Evolutionary conservation across 139 green algal genomes (phyloP), one percentile per base, ranked within the genome.

Genomic region (Chloropicon primus): DNA sequence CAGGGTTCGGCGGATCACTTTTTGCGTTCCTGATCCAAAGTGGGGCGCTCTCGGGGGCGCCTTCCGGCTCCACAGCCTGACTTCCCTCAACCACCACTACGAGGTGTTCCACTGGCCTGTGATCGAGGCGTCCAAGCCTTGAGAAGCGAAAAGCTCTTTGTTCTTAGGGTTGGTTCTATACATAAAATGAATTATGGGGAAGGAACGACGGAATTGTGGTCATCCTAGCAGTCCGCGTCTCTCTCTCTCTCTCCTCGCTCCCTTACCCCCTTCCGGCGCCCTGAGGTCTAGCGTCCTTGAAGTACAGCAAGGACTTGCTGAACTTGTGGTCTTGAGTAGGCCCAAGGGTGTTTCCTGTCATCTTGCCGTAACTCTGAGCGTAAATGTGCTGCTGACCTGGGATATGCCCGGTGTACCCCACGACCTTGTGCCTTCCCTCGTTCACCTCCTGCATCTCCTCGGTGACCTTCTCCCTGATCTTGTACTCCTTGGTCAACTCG

Each of bases 1-100:
- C 0, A 80, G 94, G 0, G 72, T 97, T 23, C 72, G 87, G 62
- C 76, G 93, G 0, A 87, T 98, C 0, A 72, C 96, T 0, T 86
- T 77, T 27, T 25, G 22, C 5, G 25, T 28, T 5, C 23, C 28
- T 2, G 54, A 80, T 0, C 27, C 22, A 10, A 1, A 25, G 25
- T 24, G 26, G 21, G 80, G 75, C 22, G 25, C 77, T 5, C 53
- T 72, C 10, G 27, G 76, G 2, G 1, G 1, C 1, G 22, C 78
- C 24, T 28, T 28, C n/a, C 25, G 26, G 24, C 25, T 83, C 26
- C 80, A 84, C 24, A 25, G 53, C 26, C 25, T 74, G 54, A 26
- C 25, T 28, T 72, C n/a, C 21, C 24, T 84, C 71, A 84, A 84
- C 27, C 80, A 84, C 27, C 80, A 80, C 72, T 84, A 82, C 71